phyloP scores from a whole-genome alignment of 2,329 filamentous ascomycete species.

The Sporothrix brasiliensis region DNA sequence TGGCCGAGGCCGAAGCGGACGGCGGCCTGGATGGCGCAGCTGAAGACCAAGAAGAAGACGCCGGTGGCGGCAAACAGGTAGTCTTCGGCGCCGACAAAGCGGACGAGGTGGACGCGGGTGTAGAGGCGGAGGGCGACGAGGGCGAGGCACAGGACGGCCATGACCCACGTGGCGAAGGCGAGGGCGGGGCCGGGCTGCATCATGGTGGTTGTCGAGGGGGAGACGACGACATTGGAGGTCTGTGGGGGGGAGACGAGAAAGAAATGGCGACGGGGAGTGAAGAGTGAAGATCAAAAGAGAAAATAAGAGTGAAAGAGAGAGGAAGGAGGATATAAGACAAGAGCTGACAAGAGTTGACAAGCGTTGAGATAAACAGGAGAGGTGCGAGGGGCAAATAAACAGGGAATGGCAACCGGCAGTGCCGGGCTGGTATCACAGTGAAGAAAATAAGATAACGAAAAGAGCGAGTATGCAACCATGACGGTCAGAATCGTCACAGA shows the following conservation, averaged over 20 bases:
- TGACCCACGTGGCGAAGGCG: slow-evolving; percentile 45
- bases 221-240: slow-evolving; percentile 4
- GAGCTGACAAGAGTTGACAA: too few species aligned
- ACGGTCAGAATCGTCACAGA: not conserved
- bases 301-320: not conserved
- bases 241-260: not conserved
- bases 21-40: slow-evolving; percentile 44
- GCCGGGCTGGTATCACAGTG: not conserved
- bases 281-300: not conserved
- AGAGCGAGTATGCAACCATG: not conserved
- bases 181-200: slow-evolving; percentile 41
- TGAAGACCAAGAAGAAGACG: slow-evolving; percentile 44
- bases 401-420: not conserved
- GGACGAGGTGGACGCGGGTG: slow-evolving; percentile 45
- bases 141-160: slow-evolving; percentile 42
- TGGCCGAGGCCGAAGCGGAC: slow-evolving; percentile 44
- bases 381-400: not conserved
- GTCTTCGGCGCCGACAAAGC: slow-evolving; percentile 45
- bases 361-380: not conserved
- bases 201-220: not conserved
- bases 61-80: slow-evolving; percentile 45
- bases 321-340: not conserved
- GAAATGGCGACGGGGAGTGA: not conserved
- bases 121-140: slow-evolving; percentile 46
- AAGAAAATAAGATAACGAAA: not conserved